Conservation (phyloP, 1,284 basidiomycete genomes). For the Pseudozyma hubeiensis region DNA sequence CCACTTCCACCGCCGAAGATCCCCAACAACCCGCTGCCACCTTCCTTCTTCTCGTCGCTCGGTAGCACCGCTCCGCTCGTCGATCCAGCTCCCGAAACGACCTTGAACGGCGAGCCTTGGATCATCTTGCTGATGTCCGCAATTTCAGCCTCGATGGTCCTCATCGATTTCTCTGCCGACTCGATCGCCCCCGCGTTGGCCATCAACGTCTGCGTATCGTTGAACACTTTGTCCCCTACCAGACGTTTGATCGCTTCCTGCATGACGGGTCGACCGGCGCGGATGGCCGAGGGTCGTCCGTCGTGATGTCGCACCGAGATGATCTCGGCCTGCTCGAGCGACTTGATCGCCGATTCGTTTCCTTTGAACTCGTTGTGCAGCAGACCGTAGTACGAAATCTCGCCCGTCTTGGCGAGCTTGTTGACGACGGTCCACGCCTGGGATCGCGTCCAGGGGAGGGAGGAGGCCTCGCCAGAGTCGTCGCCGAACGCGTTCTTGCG, state of each 20-base stretch:
- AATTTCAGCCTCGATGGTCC: constrained; percentile 81
- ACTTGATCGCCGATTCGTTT: constrained; percentile 82
- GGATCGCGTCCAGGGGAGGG: constrained; percentile 82
- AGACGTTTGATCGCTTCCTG: constrained; percentile 84
- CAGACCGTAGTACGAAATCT: constrained; percentile 85
- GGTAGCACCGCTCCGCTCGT: constrained; percentile 25
- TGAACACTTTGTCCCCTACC: constrained; percentile 82
- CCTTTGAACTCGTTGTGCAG: constrained; percentile 90
- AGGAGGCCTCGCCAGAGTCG: constrained; percentile 84
- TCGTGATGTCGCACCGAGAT: constrained; percentile 82
- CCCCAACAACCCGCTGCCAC: not conserved
- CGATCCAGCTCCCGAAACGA: constrained; percentile 51
- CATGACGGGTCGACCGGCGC: constrained; percentile 90
- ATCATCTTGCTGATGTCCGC: constrained; percentile 60
- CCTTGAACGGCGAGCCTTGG: constrained; percentile 66
- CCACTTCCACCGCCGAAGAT: constrained; percentile 13
- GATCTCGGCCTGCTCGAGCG: constrained; percentile 89
- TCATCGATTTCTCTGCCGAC: constrained; percentile 76
- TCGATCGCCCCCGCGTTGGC: constrained; percentile 72
- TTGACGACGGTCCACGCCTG: constrained; percentile 90
- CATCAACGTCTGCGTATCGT: constrained; percentile 81
- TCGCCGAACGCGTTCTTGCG: constrained; percentile 93
- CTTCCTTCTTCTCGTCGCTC: constrained; percentile 7
- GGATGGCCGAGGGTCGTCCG: constrained; percentile 85
- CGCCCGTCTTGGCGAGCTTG: constrained; percentile 77